These are phyloP conservation scores for Xylaria intraflava DNA, from an alignment of 495 filamentous ascomycete genomes.

Conservation along the genomic window DNA sequence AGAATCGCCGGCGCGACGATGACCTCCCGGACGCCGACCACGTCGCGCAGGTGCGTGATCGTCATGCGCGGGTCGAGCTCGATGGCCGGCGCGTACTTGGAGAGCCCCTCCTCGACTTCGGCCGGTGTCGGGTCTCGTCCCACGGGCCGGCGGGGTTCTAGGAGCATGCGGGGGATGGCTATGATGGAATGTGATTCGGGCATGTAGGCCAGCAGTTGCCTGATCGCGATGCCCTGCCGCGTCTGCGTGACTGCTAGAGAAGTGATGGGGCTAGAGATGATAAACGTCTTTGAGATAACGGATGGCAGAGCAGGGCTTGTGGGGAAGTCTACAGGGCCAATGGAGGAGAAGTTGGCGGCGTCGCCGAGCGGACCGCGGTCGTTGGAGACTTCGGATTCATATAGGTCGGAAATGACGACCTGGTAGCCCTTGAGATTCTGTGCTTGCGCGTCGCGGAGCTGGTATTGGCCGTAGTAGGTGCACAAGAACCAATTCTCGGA, in stretches of 20 bases:
- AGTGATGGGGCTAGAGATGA: constrained; percentile 69
- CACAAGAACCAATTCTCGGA: constrained; percentile 96
- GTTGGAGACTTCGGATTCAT: constrained; percentile 75
- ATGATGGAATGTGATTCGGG: constrained; percentile 64
- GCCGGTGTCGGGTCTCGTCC: constrained; percentile 72
- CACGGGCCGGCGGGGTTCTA: constrained; percentile 85
- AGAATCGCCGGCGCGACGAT: constrained; percentile 68
- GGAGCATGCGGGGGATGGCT: constrained; percentile 65
- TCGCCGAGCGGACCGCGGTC: constrained; percentile 74
- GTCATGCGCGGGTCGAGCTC: constrained; percentile 79
- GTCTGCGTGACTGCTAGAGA: constrained; percentile 81
- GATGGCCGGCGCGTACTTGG: constrained; percentile 65
- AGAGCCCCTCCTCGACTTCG: constrained; percentile 79
- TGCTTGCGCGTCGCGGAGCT: constrained; percentile 38
- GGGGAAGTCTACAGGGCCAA: constrained; percentile 48
- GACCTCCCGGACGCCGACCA: constrained; percentile 66
- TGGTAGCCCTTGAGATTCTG: constrained; percentile 75
- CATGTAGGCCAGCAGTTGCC: constrained; percentile 72
- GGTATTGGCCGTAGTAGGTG: constrained; percentile 66
- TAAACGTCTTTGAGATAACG: constrained; percentile 68
- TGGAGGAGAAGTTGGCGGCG: constrained; percentile 62
- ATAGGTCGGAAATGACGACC: constrained; percentile 79
- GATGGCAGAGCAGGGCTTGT: constrained; percentile 50
- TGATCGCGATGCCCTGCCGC: constrained; percentile 83
- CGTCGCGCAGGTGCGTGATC: constrained; percentile 75